Percentiles rank a stretch among this genome's conserved stretches.
These are phyloP conservation scores for Suillus cothurnatus DNA, from an alignment of 768 basidiomycete genomes.

Conservation along the genomic window DNA sequence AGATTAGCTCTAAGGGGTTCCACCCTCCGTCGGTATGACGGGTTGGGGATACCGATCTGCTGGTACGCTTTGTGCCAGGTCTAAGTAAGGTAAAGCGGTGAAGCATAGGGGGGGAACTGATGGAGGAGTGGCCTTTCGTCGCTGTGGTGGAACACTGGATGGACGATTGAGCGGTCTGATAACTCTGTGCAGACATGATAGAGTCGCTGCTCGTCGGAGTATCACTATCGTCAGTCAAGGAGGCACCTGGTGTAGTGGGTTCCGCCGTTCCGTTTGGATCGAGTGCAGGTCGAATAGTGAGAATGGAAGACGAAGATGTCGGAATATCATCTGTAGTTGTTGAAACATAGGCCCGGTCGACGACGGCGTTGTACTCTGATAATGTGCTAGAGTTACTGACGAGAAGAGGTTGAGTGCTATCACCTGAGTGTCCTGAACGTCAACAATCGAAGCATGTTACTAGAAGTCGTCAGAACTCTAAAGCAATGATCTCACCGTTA, in stretches of 20 bases:
- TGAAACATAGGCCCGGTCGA: conserved; percentile 53
- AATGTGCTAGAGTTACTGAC: conserved; percentile 43
- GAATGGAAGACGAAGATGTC: conserved; percentile 68
- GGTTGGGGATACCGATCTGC: conserved; percentile 32
- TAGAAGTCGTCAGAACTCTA: conserved; percentile 13
- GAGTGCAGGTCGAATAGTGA: conserved; percentile 64
- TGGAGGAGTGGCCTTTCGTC: conserved; percentile 77
- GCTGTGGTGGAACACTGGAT: conserved; percentile 59
- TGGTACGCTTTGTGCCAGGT: conserved; percentile 65
- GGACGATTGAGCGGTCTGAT: conserved; percentile 61
- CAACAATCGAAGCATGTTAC: conserved; percentile 8
- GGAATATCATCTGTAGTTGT: conserved; percentile 42
- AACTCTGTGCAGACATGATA: conserved; percentile 59
- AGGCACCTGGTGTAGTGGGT: conserved; percentile 41
- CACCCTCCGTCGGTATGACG: conserved; percentile 46
- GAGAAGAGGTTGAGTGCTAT: conserved; percentile 59
- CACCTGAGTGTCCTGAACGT: conserved; percentile 36
- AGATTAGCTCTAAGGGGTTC: conserved; percentile 81
- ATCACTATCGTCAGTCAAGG: conserved; percentile 28
- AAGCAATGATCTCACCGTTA: conserved; percentile 25
- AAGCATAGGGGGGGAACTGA: conserved; percentile 57
- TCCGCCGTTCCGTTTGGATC: conserved; percentile 50
- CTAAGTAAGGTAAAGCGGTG: conserved; percentile 89
- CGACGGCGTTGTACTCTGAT: conserved; percentile 72
- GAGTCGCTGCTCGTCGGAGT: conserved; percentile 49